Evolutionary conservation across 306 rosid genomes (phyloP).

Genomic region (Coriaria nepalensis): DNA sequence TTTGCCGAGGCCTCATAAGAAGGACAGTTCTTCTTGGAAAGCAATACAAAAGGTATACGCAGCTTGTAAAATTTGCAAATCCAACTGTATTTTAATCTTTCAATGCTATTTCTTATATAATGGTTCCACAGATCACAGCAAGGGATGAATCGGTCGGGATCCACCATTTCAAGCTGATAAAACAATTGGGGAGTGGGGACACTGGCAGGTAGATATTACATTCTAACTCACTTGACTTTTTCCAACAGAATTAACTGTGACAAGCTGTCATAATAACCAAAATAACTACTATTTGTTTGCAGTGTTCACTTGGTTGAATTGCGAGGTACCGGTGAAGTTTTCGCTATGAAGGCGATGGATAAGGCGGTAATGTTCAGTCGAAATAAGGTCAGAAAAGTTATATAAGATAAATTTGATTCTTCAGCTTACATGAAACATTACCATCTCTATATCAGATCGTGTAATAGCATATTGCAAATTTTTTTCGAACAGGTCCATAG

Average conservation of each 20-base stretch:
- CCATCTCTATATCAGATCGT: too few relatives aligned
- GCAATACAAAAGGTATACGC: constrained; percentile 66
- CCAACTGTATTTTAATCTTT: constrained; percentile 2
- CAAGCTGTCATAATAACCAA: neutral
- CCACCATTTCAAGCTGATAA: constrained; percentile 67
- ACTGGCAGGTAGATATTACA: constrained; percentile 65
- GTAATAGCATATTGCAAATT: constrained; percentile 6
- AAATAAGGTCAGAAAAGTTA: constrained; percentile 52
- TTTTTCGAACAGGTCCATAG: constrained; percentile 72
- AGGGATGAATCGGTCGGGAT: constrained; percentile 59
- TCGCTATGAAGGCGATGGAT: constrained; percentile 98
- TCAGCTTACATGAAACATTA: too few relatives aligned
- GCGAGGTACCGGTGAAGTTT: constrained; percentile 57
- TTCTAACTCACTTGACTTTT: neutral
- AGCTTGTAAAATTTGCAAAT: neutral
- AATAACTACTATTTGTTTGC: constrained; percentile 19
- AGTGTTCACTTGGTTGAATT: constrained; percentile 95
- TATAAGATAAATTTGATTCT: too few relatives aligned
- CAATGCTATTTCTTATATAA: constrained; percentile 4
- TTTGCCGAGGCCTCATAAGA: constrained; percentile 75
- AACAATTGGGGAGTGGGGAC: constrained; percentile 87
- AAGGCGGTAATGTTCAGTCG: constrained; percentile 75
- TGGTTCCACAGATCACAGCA: constrained; percentile 35
- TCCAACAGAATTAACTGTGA: neutral
- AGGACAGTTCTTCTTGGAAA: constrained; percentile 63